Evolutionary conservation across 208 protist genomes (phyloP), one percentile per base, ranked within the genome.

Genomic region (Tetramitus jugosus): DNA sequence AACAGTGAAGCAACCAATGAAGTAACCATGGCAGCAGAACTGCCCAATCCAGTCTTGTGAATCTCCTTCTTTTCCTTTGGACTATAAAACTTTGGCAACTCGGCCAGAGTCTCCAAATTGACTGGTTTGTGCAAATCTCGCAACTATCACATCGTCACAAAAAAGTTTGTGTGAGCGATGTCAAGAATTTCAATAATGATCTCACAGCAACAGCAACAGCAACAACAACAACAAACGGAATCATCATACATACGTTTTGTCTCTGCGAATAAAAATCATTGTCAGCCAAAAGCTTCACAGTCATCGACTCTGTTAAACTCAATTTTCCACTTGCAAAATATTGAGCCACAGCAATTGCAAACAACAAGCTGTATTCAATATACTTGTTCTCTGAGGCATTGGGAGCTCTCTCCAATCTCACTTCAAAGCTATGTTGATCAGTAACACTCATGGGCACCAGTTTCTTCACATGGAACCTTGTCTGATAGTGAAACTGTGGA

Each of bases 21-120:
- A 35, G 91, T 93, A 35, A 92, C 92, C 84, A 98, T 89, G 17
- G 93, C 91, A 0, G 95, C 94, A 26, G 91, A 95, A 40, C 86
- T 92, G 40, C 95, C 95, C 8, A 98, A 80, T 26, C 95, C 95
- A 26, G 94, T 98, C 84, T 98, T 98, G 67, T 90, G 90, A 40
- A 96, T 83, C 4, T 81, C 84, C 1, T 91, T 87, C 1, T 20
- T 64, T 26, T 3, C 26, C n/a, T n/a, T n/a, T n/a, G n/a, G n/a
- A n/a, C n/a, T 29, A 8, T 62, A 62, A 35, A 17, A 62, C n/a
- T 62, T 62, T 35, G n/a, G n/a, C 10, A 62, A 35, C 4, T 17
- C 26, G n/a, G n/a, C 56, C 10, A 67, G 42, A 43, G 23, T 67
- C 42, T 67, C 61, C 33, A 67, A 43, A 43, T 14, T 37, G 2